Percentiles rank a stretch among this genome's conserved stretches.
phyloP scores from a whole-genome alignment of 2,329 filamentous ascomycete species.

The Botrytis fabae region DNA sequence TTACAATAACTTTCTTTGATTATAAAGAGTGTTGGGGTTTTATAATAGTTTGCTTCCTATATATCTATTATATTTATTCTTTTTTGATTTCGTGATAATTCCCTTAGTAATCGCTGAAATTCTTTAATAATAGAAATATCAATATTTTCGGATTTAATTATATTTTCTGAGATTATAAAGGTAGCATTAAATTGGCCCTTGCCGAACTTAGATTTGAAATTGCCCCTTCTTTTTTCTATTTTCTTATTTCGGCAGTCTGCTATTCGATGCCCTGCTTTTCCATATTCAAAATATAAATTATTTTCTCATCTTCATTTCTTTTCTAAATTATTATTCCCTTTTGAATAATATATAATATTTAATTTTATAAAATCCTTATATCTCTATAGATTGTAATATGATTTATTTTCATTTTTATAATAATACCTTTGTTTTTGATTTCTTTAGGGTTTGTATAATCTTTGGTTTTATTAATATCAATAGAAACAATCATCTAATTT shows the following conservation, averaged over 20 bases:
- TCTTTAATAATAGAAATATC: too few relatives aligned
- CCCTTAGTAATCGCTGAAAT: too few relatives aligned
- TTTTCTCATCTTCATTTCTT: not conserved
- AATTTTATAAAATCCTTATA: not conserved
- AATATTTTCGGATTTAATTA: too few relatives aligned
- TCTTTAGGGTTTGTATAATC: not conserved
- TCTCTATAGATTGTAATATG: not conserved
- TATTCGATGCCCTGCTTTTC: not conserved
- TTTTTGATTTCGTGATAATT: too few relatives aligned
- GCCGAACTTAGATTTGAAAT: not conserved
- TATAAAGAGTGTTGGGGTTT: too few relatives aligned
- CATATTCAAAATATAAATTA: not conserved
- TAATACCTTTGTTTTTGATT: not conserved
- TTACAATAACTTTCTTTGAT: too few relatives aligned
- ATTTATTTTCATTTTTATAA: not conserved
- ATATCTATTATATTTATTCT: too few relatives aligned
- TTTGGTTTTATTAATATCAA: not conserved
- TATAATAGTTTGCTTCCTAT: too few relatives aligned
- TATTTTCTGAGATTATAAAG: too few relatives aligned
- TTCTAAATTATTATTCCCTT: not conserved
- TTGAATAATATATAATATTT: not conserved
- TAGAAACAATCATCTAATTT: not conserved
- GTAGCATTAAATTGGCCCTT: not conserved
- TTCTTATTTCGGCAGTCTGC: not conserved
- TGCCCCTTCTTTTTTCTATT: not conserved